Percentiles rank a stretch among this genome's conserved stretches.
Conservation (phyloP, 495 filamentous ascomycete species). For the Aspergillus heteromorphus region DNA sequence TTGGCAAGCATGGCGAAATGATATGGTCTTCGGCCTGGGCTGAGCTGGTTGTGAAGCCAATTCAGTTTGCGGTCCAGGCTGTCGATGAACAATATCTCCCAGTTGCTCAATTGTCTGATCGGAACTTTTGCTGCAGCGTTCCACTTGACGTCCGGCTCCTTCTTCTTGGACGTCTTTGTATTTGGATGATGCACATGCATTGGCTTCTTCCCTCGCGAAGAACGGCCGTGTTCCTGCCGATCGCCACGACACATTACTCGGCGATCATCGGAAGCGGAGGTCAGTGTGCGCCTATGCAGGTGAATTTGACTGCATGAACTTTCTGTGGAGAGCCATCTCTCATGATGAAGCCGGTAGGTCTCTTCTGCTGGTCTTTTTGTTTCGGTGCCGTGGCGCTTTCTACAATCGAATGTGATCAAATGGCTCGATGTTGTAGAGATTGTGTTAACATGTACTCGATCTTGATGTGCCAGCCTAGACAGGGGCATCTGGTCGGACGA, state of each 20-base stretch:
- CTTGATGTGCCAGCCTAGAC: not conserved
- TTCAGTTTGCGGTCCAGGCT: slow-evolving; percentile 31
- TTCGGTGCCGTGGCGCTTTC: not conserved
- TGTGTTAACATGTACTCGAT: not conserved
- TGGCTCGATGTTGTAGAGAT: not conserved
- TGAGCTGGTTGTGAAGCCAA: slow-evolving; percentile 37
- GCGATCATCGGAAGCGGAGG: not conserved
- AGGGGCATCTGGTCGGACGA: slow-evolving; percentile 14
- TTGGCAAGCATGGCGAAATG: slow-evolving; percentile 40
- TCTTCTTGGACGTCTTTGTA: not conserved
- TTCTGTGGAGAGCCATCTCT: not conserved
- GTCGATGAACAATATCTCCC: slow-evolving; percentile 35
- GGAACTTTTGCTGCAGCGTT: not conserved
- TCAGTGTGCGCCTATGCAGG: not conserved
- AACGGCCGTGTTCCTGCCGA: not conserved
- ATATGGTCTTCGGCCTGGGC: slow-evolving; percentile 36
- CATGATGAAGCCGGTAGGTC: not conserved
- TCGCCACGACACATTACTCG: not conserved
- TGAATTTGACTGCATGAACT: not conserved
- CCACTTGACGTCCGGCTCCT: not conserved
- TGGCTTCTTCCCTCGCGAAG: not conserved
- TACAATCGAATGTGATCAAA: not conserved
- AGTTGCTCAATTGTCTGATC: slow-evolving; percentile 21
- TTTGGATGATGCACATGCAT: not conserved
- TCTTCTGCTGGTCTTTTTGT: not conserved